Evolutionary conservation across 129 eudicot genomes (phyloP).

Genomic region (Logfia minima): DNA sequence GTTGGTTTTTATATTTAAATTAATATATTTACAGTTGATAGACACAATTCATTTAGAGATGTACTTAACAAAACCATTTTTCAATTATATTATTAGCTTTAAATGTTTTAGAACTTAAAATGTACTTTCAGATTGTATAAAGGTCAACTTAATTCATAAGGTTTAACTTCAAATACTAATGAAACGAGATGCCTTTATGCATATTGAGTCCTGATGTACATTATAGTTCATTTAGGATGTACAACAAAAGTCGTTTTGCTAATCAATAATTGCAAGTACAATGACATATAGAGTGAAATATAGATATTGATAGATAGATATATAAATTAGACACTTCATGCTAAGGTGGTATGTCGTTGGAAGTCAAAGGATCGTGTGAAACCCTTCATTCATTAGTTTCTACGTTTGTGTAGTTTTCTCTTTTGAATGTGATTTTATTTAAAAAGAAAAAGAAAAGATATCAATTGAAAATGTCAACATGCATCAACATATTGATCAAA

Average conservation of each 20-base stretch:
- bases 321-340: constrained; percentile 14
- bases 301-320: no score
- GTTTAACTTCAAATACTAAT: neutral
- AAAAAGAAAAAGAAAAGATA: neutral
- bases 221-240: no score
- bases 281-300: no score
- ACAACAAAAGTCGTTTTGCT: no score
- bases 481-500: neutral
- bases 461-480: neutral
- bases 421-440: neutral
- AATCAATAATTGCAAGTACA: no score
- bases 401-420: constrained; percentile 3
- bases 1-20: no score
- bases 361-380: constrained; percentile 33
- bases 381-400: constrained; percentile 14
- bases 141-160: neutral
- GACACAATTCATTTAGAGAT: no score
- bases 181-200: neutral
- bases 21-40: no score
- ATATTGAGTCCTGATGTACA: neutral
- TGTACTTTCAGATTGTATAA: neutral
- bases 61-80: no score
- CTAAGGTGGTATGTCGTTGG: constrained; percentile 21
- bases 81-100: no score
- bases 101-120: neutral